These are phyloP conservation scores for Albatrellus sp. DNA, from an alignment of 1,284 basidiomycete species.

Conservation along the genomic window DNA sequence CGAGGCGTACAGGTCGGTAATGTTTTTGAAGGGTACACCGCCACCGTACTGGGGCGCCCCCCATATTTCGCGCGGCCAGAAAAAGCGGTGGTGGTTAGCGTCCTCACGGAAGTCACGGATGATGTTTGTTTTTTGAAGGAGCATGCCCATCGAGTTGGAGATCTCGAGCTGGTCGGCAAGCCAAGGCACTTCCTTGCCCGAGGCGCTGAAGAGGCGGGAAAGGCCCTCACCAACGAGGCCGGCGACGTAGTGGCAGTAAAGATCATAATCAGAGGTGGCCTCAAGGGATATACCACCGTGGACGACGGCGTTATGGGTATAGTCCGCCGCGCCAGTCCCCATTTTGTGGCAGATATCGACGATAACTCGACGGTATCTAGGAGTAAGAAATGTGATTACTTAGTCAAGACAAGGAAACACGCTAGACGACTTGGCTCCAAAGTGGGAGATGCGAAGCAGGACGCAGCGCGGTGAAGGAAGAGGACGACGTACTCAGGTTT, in stretches of 20 bases:
- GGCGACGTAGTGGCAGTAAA: slow-evolving; percentile 99
- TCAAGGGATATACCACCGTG: slow-evolving; percentile 60
- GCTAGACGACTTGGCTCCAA: no score
- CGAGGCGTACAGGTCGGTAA: slow-evolving; percentile 46
- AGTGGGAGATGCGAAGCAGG: not conserved
- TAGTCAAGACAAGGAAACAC: no score
- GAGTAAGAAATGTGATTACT: not conserved
- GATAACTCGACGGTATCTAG: slow-evolving; percentile 75
- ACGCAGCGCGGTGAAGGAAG: not conserved
- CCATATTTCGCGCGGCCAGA: slow-evolving; percentile 97
- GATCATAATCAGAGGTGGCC: slow-evolving; percentile 78
- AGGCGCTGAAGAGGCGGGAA: slow-evolving; percentile 82
- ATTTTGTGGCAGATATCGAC: slow-evolving; percentile 78
- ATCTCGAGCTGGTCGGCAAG: slow-evolving; percentile 78
- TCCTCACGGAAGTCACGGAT: slow-evolving; percentile 95
- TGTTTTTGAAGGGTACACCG: slow-evolving; percentile 25
- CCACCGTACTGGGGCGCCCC: slow-evolving; percentile 32
- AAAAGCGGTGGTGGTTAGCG: slow-evolving; percentile 73
- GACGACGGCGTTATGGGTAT: slow-evolving; percentile 70
- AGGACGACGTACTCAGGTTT: slow-evolving; percentile 40
- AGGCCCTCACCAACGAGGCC: slow-evolving; percentile 96
- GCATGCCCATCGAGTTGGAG: slow-evolving; percentile 91
- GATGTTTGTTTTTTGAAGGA: slow-evolving; percentile 98
- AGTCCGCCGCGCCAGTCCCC: slow-evolving; percentile 94
- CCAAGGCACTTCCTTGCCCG: slow-evolving; percentile 73